Conservation (phyloP, 2,329 filamentous ascomycete genomes). For the Fusarium xyrophilum region DNA sequence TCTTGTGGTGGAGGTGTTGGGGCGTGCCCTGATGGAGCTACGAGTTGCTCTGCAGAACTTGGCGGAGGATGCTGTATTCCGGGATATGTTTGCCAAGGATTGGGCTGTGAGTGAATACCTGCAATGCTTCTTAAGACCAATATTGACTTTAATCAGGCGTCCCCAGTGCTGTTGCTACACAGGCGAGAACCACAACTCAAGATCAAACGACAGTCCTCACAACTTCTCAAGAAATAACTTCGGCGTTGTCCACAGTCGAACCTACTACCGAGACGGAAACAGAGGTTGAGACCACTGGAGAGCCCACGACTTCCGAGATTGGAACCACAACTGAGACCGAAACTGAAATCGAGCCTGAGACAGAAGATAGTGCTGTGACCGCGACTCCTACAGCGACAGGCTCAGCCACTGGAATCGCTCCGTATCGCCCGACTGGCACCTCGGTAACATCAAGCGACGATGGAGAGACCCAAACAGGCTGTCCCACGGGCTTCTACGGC, state of each 20-base stretch:
- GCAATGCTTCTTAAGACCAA: background rate
- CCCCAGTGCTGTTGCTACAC: constrained; percentile 44
- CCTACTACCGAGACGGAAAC: constrained; percentile 50
- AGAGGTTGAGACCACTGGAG: constrained; percentile 37
- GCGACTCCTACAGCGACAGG: constrained; percentile 46
- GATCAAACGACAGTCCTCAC: constrained; percentile 40
- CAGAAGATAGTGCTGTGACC: constrained; percentile 7
- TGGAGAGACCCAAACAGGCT: constrained; percentile 55
- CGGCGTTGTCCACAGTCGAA: constrained; percentile 45
- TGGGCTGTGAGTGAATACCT: constrained; percentile 67
- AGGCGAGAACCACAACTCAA: constrained; percentile 30
- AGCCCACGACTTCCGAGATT: constrained; percentile 5
- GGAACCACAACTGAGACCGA: background rate
- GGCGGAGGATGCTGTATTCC: constrained; percentile 80
- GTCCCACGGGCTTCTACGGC: constrained; percentile 90
- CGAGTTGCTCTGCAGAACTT: constrained; percentile 67
- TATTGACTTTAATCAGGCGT: constrained; percentile 40
- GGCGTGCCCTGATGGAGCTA: constrained; percentile 66
- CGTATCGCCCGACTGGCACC: constrained; percentile 55
- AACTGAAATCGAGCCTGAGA: background rate
- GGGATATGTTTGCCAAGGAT: constrained; percentile 71
- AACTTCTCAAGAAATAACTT: constrained; percentile 49
- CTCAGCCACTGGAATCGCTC: constrained; percentile 50
- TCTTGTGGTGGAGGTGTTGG: constrained; percentile 69
- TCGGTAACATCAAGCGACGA: constrained; percentile 45